phyloP scores from a whole-genome alignment of 2,329 filamentous ascomycete genomes.

The Dactylonectria estremocensis region DNA sequence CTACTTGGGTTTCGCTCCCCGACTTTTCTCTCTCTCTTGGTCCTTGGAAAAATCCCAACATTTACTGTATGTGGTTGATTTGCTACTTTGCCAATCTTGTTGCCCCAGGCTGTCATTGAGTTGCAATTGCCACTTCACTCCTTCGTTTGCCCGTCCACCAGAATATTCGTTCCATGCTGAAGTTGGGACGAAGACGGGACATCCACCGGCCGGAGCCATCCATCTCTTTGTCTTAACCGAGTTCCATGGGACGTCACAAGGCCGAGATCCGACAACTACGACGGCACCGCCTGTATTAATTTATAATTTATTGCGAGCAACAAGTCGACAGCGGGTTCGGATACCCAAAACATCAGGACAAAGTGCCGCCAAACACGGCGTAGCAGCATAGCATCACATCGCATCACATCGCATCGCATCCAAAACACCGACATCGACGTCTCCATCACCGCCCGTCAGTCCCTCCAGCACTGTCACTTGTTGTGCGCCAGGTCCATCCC shows the following conservation, averaged over 20 bases:
- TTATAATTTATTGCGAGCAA: slow-evolving; percentile 19
- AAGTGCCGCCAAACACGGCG: slow-evolving; percentile 1
- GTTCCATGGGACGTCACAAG: slow-evolving; percentile 27
- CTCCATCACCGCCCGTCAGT: slow-evolving; percentile 10
- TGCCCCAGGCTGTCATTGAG: slow-evolving; percentile 15
- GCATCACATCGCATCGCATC: no score
- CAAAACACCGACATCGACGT: not conserved
- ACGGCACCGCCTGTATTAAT: slow-evolving; percentile 23
- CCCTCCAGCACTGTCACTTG: slow-evolving; percentile 2
- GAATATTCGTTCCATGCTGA: slow-evolving; percentile 13
- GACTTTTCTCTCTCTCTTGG: slow-evolving; percentile 15
- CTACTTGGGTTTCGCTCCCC: slow-evolving; percentile 19
- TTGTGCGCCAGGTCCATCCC: slow-evolving; percentile 11
- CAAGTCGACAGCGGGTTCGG: not conserved
- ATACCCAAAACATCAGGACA: slow-evolving; percentile 5
- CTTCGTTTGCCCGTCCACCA: not conserved
- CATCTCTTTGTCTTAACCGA: slow-evolving; percentile 21
- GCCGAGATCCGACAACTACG: slow-evolving; percentile 17
- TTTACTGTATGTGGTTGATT: slow-evolving; percentile 7
- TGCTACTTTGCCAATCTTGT: slow-evolving; percentile 1
- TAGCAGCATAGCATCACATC: not conserved
- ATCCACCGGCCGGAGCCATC: slow-evolving; percentile 14
- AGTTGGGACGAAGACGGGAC: slow-evolving; percentile 13
- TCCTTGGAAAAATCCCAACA: slow-evolving; percentile 14
- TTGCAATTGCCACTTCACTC: not conserved